phyloP scores from a whole-genome alignment of 116 monocot genomes.

The Dioscorea cayenensis region DNA sequence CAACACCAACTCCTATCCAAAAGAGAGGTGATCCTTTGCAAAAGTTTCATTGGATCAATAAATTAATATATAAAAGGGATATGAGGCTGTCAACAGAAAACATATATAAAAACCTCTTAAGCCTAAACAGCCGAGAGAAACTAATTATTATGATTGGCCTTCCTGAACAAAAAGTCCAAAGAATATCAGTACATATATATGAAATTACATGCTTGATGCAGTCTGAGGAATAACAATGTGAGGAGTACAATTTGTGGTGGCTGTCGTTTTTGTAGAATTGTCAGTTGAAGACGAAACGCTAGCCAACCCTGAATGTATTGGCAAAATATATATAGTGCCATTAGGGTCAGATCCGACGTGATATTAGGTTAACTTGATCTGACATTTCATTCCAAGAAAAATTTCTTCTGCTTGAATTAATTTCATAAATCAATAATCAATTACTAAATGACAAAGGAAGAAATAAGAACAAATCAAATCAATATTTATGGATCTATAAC shows the following conservation, averaged over 20 bases:
- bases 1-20: constrained; percentile 16
- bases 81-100: neutral
- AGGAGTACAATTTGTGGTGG: neutral
- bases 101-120: neutral
- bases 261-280: neutral
- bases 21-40: constrained; percentile 17
- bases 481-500: no score
- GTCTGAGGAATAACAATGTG: neutral
- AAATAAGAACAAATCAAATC: no score
- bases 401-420: no score
- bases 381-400: no score
- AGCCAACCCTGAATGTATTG: neutral
- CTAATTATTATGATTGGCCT: neutral
- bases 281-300: constrained; percentile 8
- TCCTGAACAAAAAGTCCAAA: neutral
- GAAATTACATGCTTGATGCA: constrained; percentile 3
- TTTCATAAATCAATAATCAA: no score
- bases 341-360: neutral
- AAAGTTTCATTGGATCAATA: neutral
- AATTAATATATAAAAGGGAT: neutral
- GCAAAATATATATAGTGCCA: neutral
- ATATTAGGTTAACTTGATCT: no score
- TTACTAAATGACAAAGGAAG: no score
- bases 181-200: neutral
- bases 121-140: neutral